Conservation (phyloP, 2,329 filamentous ascomycete genomes). For the Alternaria metachromatica region DNA sequence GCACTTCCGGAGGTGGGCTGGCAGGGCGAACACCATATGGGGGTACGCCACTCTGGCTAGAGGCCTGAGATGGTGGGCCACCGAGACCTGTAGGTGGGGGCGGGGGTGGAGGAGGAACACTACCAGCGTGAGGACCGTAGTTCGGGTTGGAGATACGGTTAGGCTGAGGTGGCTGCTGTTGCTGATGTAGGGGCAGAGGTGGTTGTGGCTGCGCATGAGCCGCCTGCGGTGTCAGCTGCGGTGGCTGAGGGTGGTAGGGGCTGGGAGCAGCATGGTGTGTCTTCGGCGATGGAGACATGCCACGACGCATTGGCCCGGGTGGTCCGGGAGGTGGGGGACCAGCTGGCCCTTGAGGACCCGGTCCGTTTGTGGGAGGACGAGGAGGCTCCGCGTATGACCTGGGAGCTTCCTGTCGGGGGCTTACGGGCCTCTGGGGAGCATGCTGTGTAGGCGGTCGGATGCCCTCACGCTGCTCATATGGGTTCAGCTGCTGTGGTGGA, state of each 20-base stretch:
- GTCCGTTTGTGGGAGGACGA: slow-evolving; percentile 56
- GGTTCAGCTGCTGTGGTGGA: slow-evolving; percentile 77
- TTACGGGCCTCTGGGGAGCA: slow-evolving; percentile 72
- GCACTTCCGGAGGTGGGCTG: slow-evolving; percentile 83
- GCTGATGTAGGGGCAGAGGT: slow-evolving; percentile 43
- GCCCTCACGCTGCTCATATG: slow-evolving; percentile 79
- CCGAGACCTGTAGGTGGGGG: slow-evolving; percentile 60
- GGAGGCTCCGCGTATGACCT: slow-evolving; percentile 72
- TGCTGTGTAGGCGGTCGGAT: slow-evolving; percentile 71
- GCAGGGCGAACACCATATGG: slow-evolving; percentile 69
- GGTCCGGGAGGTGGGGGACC: slow-evolving; percentile 49
- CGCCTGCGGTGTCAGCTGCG: slow-evolving; percentile 60
- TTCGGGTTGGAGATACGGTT: slow-evolving; percentile 57
- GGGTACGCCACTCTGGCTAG: slow-evolving; percentile 62
- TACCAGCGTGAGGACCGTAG: slow-evolving; percentile 52
- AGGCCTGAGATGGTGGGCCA: slow-evolving; percentile 60
- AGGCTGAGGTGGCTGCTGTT: slow-evolving; percentile 47
- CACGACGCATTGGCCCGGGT: slow-evolving; percentile 55
- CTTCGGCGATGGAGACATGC: slow-evolving; percentile 66
- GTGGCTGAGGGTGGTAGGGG: slow-evolving; percentile 55
- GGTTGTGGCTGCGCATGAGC: slow-evolving; percentile 56
- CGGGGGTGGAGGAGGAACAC: slow-evolving; percentile 63
- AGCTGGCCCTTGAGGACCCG: slow-evolving; percentile 51
- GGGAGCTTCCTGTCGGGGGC: slow-evolving; percentile 75
- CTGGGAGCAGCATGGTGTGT: slow-evolving; percentile 60